These are phyloP conservation scores for Coccomyxa sp. DNA, from an alignment of 139 green algal genomes.

Conservation along the genomic window DNA sequence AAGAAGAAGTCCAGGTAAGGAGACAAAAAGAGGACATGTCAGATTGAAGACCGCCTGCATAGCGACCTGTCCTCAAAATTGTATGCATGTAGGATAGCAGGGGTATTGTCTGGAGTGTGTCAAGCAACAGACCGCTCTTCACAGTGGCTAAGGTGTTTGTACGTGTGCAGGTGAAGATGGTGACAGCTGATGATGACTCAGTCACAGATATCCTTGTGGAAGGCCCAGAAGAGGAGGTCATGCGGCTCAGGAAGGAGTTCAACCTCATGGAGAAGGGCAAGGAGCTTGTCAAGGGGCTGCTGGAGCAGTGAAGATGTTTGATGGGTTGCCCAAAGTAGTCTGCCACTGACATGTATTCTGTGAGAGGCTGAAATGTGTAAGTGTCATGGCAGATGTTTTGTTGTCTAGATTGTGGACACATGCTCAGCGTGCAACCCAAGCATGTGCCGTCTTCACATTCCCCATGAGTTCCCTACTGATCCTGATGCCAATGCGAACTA, in stretches of 20 bases:
- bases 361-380: no score
- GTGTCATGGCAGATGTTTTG: no score
- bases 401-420: no score
- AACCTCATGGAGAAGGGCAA: constrained; percentile 84
- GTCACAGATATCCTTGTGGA: constrained; percentile 84
- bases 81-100: neutral
- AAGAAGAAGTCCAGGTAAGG: constrained; percentile 51
- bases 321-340: no score
- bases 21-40: neutral
- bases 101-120: neutral
- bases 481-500: no score
- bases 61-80: neutral
- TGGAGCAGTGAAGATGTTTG: constrained; percentile 38
- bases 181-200: constrained; percentile 79
- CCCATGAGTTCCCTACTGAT: no score
- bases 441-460: no score
- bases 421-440: no score
- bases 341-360: no score
- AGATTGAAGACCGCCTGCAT: neutral
- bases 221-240: constrained; percentile 85
- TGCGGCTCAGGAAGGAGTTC: constrained; percentile 70
- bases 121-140: neutral
- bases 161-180: constrained; percentile 78
- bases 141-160: neutral
- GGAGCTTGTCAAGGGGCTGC: constrained; percentile 81